phyloP scores from a whole-genome alignment of 164 flowering plant species.

The Stephania cephalantha region DNA sequence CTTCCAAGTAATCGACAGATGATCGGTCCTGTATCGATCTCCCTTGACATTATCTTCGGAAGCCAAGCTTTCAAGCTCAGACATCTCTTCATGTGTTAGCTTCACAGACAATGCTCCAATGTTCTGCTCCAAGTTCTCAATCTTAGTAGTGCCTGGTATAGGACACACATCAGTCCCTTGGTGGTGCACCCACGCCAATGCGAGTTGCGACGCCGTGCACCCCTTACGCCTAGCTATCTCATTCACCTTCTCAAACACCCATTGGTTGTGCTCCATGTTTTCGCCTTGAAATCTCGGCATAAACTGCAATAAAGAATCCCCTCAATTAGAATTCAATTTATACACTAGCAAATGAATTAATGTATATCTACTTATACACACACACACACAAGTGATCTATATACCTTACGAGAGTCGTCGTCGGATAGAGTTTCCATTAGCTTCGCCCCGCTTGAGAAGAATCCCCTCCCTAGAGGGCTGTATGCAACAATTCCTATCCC shows the following conservation, averaged over 20 bases:
- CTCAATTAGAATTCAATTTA: no score
- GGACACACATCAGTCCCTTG: conserved; percentile 35
- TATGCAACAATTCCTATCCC: conserved; percentile 40
- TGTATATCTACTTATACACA: neutral
- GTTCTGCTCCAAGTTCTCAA: conserved; percentile 38
- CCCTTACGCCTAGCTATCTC: conserved; percentile 28
- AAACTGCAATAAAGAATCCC: neutral
- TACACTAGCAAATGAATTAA: neutral
- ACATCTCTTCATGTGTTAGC: conserved; percentile 32
- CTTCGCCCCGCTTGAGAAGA: conserved; percentile 20
- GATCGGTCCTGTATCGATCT: conserved; percentile 15
- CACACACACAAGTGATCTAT: neutral
- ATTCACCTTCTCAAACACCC: conserved; percentile 24
- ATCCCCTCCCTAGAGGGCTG: conserved; percentile 33
- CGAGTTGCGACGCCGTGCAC: conserved; percentile 35
- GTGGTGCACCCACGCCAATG: conserved; percentile 38
- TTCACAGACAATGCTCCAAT: conserved; percentile 33
- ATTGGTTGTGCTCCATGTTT: conserved; percentile 30
- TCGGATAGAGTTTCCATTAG: conserved; percentile 11
- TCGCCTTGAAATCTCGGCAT: conserved; percentile 34
- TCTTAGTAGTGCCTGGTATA: conserved; percentile 39
- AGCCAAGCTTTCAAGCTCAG: conserved; percentile 36
- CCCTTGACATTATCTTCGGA: conserved; percentile 31
- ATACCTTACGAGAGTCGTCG: conserved; percentile 17
- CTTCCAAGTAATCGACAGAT: conserved; percentile 15